Conservation (phyloP, 148 eudicot species). For the Limonium bicolor region DNA sequence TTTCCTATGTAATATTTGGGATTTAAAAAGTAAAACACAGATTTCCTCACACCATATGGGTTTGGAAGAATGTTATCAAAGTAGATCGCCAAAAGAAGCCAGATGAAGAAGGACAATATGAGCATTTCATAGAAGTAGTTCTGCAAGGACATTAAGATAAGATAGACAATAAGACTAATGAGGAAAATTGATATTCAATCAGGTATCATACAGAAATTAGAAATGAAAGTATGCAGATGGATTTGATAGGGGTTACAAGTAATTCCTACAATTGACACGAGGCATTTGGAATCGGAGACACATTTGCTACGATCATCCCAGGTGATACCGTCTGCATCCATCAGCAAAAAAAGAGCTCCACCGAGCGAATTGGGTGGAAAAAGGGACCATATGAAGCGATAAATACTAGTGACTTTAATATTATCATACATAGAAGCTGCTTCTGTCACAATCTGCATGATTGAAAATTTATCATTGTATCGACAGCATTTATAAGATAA, state of each 20-base stretch:
- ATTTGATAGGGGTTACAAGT: too few relatives aligned
- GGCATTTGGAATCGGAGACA: conserved; percentile 55
- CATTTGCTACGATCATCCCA: conserved; percentile 65
- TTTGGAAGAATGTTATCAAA: conserved; percentile 80
- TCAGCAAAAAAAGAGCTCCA: conserved; percentile 53
- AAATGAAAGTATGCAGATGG: too few relatives aligned
- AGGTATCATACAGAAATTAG: too few relatives aligned
- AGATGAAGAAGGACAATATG: conserved; percentile 27
- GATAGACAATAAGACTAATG: too few relatives aligned
- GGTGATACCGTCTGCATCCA: conserved; percentile 75
- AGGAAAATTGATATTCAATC: too few relatives aligned
- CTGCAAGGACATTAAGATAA: conserved; percentile 35
- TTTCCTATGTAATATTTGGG: conserved; percentile 83
- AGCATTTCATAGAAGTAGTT: conserved; percentile 48
- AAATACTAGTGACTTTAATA: conserved; percentile 13
- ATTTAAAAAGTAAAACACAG: conserved; percentile 50
- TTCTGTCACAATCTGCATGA: conserved; percentile 54
- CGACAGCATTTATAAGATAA: conserved; percentile 4
- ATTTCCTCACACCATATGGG: conserved; percentile 74
- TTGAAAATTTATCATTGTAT: neutral
- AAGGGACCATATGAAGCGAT: conserved; percentile 56
- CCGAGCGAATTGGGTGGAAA: conserved; percentile 85
- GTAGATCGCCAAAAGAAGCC: conserved; percentile 80
- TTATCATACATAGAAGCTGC: conserved; percentile 68
- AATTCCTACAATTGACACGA: conserved; percentile 49